Base-by-base conservation (phyloP, 2,329 filamentous ascomycete species). In the Neofusicoccum parvum region DNA sequence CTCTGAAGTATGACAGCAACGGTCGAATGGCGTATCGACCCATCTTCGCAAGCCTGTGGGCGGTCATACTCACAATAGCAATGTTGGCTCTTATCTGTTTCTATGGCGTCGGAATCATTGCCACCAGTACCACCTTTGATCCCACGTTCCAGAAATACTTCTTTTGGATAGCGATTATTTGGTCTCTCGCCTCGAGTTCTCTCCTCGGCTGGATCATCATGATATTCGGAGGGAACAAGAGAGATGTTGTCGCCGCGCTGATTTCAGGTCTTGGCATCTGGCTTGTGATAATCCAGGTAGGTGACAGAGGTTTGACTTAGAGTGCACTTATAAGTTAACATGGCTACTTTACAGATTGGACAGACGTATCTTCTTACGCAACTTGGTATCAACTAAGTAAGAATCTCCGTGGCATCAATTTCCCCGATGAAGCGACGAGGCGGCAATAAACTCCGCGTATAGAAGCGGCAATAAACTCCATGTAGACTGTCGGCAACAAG, bases 21-120 rank as follows among this genome's bases (percentile, higher is more conserved):
- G 54, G 37, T 27, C 11, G 14, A 6, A 15, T 36, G 17, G 9
- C 7, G 20, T 23, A 5, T 14, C 10, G 9, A 5, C 9, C 32
- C 2, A 37, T n/a, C 7, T 9, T 5, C 11, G 23, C 50, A 11
- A 20, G 50, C 27, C 14, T n/a, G 11, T 60, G 54, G 54, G 10
- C 15, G 10, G 34, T 27, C 36, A 15, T 60, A 9, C 41, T 43
- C 15, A 27, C 32, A 3, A 5, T 37, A 4, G 15, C 62, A 11
- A 17, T 39, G 23, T 6, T 17, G n/a, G 27, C 46, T n/a, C 46
- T 64, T 6, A n/a, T 37, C 6, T 53, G 45, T 20, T 64, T 64
- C 62, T 64, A 64, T 32, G 62, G 45, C 15, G 62, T 64, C 20
- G 62, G 45, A 5, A 64, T 64, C 23, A 64, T 64, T 34, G 62